These are phyloP conservation scores for Xylaria sp. DNA, from an alignment of 2,329 filamentous ascomycete genomes.

Conservation along the genomic window DNA sequence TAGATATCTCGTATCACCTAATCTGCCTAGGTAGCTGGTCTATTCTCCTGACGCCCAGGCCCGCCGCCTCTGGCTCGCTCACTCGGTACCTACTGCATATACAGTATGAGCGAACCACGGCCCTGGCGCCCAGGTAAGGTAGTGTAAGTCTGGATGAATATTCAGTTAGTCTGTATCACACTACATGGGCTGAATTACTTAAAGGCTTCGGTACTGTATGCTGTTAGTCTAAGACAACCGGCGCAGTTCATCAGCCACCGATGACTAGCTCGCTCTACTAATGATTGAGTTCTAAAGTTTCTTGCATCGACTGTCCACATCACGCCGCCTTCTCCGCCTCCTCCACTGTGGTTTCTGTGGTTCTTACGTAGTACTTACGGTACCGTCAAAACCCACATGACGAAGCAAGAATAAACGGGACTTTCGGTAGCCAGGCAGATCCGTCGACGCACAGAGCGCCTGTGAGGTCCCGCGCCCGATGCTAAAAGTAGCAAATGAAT, in stretches of 20 bases:
- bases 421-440: background rate
- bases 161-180: background rate
- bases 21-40: background rate
- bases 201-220: background rate
- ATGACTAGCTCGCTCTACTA: conserved; percentile 13
- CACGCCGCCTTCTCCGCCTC: no score
- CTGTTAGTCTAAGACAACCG: conserved; percentile 4
- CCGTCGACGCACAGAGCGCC: conserved; percentile 14
- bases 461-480: conserved; percentile 29
- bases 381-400: background rate
- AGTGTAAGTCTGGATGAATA: background rate
- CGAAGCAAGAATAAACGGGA: conserved; percentile 3
- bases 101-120: conserved; percentile 12
- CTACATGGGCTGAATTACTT: background rate
- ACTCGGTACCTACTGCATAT: background rate
- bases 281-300: conserved; percentile 1
- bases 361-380: background rate
- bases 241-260: conserved; percentile 15
- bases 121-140: background rate
- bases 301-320: conserved; percentile 16
- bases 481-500: conserved; percentile 38
- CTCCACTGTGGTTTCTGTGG: background rate
- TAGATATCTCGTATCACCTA: conserved; percentile 21
- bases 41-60: conserved; percentile 1
- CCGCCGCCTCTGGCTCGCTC: background rate